Evolutionary conservation across 1,284 basidiomycete species (phyloP).

Genomic region (Heterobasidion occidentale): DNA sequence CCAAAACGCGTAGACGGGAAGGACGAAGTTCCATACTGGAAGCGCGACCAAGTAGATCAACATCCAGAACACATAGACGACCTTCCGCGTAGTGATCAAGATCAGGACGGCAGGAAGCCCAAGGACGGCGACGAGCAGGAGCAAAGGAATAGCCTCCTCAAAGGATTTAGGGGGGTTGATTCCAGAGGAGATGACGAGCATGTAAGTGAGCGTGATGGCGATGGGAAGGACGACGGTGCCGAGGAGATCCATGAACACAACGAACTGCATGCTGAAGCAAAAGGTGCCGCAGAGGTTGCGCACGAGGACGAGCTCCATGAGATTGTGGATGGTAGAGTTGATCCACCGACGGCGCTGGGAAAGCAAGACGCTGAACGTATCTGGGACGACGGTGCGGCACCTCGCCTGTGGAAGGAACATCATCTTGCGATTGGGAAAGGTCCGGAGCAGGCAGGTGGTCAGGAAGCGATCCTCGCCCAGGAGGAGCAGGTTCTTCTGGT

Average conservation of each 20-base stretch:
- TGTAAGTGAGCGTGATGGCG: slow-evolving; percentile 89
- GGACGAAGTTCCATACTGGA: slow-evolving; percentile 92
- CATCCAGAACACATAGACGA: slow-evolving; percentile 98
- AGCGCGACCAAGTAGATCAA: slow-evolving; percentile 87
- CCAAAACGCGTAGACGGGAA: slow-evolving; percentile 96
- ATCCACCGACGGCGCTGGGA: slow-evolving; percentile 99
- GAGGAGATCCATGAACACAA: slow-evolving; percentile 97
- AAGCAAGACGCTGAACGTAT: slow-evolving; percentile 88
- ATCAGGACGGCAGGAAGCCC: slow-evolving; percentile 93
- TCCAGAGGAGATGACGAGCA: slow-evolving; percentile 79
- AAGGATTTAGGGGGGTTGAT: slow-evolving; percentile 80
- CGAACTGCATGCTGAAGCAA: slow-evolving; percentile 97
- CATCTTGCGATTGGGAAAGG: slow-evolving; percentile 99
- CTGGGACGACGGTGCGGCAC: slow-evolving; percentile 94
- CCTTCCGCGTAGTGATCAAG: slow-evolving; percentile 88
- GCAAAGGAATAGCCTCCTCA: slow-evolving; percentile 89
- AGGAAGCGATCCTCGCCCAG: slow-evolving; percentile 99
- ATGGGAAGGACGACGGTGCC: slow-evolving; percentile 95
- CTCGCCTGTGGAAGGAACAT: slow-evolving; percentile 97
- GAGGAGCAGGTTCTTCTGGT: slow-evolving; percentile 96
- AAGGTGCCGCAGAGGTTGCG: slow-evolving; percentile 94
- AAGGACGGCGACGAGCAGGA: slow-evolving; percentile 85
- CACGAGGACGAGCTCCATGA: slow-evolving; percentile 98
- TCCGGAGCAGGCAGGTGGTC: slow-evolving; percentile 89
- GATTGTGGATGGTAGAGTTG: slow-evolving; percentile 98